Percentiles rank a stretch among this genome's conserved stretches.
These are phyloP conservation scores for Cercospora nicotianae DNA, from an alignment of 2,329 filamentous ascomycete genomes.

Conservation along the genomic window DNA sequence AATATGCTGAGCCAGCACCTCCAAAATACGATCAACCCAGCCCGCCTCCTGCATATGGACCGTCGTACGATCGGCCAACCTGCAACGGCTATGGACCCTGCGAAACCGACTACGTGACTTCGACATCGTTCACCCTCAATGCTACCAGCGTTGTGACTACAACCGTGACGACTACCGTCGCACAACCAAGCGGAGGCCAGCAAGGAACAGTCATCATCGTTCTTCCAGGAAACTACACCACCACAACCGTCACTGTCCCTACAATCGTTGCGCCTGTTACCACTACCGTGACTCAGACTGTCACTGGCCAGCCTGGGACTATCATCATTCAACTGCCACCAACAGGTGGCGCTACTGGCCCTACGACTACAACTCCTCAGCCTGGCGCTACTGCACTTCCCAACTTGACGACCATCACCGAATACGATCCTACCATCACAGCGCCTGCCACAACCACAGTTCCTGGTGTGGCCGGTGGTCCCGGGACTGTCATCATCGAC, in stretches of 20 bases:
- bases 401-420: neutral
- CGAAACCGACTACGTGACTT: constrained; percentile 1
- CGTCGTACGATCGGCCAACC: neutral
- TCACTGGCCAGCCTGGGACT: neutral
- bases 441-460: neutral
- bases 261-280: neutral
- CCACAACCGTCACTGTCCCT: neutral
- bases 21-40: neutral
- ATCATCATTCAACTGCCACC: neutral
- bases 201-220: neutral
- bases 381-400: neutral
- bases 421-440: neutral
- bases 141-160: neutral
- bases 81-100: neutral
- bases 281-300: neutral
- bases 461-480: neutral
- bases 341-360: neutral
- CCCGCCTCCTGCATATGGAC: neutral
- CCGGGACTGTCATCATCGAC: neutral
- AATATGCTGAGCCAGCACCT: neutral
- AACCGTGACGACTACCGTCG: neutral
- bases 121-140: neutral
- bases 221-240: neutral
- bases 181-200: neutral
- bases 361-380: neutral